Percentiles rank a stretch among this genome's conserved stretches.
phyloP scores from a whole-genome alignment of 495 filamentous ascomycete genomes.

The Parachaetomium inaequale region DNA sequence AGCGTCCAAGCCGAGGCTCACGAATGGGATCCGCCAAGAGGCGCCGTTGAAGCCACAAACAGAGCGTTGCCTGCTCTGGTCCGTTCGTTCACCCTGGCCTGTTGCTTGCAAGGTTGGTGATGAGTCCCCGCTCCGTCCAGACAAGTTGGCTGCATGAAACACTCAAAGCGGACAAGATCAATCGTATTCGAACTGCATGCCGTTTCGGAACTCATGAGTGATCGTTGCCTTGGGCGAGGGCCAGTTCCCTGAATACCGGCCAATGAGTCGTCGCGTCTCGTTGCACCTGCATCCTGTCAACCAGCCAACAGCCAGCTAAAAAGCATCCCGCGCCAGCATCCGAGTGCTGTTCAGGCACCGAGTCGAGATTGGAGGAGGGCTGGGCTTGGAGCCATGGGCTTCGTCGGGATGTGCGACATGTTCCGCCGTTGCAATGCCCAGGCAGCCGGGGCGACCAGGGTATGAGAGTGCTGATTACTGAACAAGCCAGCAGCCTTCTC shows the following conservation, averaged over 20 bases:
- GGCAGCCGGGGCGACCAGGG: neutral
- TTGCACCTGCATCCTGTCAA: neutral
- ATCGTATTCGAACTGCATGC: conserved; percentile 4
- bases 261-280: neutral
- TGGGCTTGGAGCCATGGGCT: neutral
- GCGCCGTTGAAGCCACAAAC: conserved; percentile 1
- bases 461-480: neutral
- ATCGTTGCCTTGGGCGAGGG: neutral
- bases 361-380: neutral
- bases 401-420: neutral
- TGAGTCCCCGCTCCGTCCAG: neutral
- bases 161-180: conserved; percentile 7
- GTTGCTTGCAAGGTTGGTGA: neutral
- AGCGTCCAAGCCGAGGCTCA: neutral
- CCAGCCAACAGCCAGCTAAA: neutral
- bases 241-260: neutral
- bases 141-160: neutral
- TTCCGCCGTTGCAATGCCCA: neutral
- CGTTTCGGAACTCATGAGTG: neutral
- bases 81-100: neutral
- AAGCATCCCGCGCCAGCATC: neutral
- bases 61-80: neutral
- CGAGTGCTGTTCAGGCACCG: neutral
- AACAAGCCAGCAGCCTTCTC: too few species aligned
- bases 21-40: neutral